Base-by-base conservation (phyloP, 345 rosid species). In the Boechera stricta region DNA sequence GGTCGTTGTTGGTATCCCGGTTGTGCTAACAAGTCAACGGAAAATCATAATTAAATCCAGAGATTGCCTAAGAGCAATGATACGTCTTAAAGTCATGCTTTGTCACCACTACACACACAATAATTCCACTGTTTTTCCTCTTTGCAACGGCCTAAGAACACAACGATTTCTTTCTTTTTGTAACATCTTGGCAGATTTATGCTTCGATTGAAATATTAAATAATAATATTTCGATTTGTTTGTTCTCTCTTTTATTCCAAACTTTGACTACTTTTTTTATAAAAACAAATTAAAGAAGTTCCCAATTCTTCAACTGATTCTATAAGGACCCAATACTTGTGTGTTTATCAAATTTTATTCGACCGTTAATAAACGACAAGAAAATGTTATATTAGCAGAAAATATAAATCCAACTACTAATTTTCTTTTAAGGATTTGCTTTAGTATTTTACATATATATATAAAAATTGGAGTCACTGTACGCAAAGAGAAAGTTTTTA, bases 1-100 rank as follows among this genome's bases (percentile, higher is more conserved):
- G 90, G 85, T 65, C 54, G 68, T 31, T 85, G 89, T 52, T 85
- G 88, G 84, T 53, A 53, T 73, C 85, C 89, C 84, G 91, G 90
- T 52, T 84, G 96, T 33, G 79, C 79, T 44, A 81, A 39, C 59
- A 77, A 15, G 49, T 77, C 72, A 65, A 56, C 48, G 57, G 67
- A 45, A 42, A 75, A 32, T 62, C 75, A 62, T 69, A 62, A 53
- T 7, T 77, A 69, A 61, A 39, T 41, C 28, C 28, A 67, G 15
- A 26, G 38, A 56, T 55, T 5, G 49, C 57, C 65, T 35, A 36
- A 67, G 57, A 74, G 10, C n/a, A 45, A 35, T 66, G 44, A 39
- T 58, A 11, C 47, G 44, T 38, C 35, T 29, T 49, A 13, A 58
- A 58, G 61, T n/a, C 67, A 68, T 62, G 53, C 11, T 75, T 76